phyloP scores from a whole-genome alignment of 208 protist species.

The Trypanosoma melophagium region DNA sequence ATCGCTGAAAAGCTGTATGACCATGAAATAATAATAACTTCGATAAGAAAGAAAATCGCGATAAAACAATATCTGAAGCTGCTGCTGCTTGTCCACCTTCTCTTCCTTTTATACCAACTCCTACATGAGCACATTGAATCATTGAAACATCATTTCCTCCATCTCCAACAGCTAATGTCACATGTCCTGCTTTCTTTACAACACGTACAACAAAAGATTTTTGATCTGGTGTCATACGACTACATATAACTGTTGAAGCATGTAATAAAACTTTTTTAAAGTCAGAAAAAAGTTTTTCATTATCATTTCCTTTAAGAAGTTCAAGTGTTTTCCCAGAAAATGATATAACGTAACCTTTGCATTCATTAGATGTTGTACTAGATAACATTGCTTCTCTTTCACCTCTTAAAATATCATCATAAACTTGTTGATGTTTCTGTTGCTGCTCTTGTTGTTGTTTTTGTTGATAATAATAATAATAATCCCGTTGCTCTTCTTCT shows the following conservation, averaged over 20 bases:
- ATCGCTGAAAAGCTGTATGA: constrained; percentile 88
- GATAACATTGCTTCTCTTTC: not conserved
- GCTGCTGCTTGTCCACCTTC: constrained; percentile 89
- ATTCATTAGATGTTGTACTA: not conserved
- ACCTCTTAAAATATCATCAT: not conserved
- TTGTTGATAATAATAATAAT: too few relatives aligned
- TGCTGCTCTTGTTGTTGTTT: not conserved
- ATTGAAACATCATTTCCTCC: constrained; percentile 95
- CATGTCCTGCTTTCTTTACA: constrained; percentile 51
- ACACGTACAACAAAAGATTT: constrained; percentile 66
- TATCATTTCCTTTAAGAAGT: constrained; percentile 40
- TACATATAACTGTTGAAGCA: constrained; percentile 68
- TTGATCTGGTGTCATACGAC: constrained; percentile 65
- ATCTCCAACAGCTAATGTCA: constrained; percentile 92
- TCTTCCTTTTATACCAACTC: constrained; percentile 86
- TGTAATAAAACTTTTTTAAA: constrained; percentile 53
- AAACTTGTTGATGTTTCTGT: not conserved
- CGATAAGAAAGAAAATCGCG: constrained; percentile 88
- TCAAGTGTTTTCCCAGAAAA: constrained; percentile 64
- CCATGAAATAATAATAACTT: constrained; percentile 94
- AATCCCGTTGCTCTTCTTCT: too few relatives aligned
- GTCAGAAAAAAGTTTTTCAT: constrained; percentile 35
- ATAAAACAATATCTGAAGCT: constrained; percentile 91
- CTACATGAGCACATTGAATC: constrained; percentile 92
- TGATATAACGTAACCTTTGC: constrained; percentile 32